A percentile compares a stretch with the other conserved stretches of the same genome.
phyloP scores from a whole-genome alignment of 106 monocot genomes.

The Triglochin maritima region DNA sequence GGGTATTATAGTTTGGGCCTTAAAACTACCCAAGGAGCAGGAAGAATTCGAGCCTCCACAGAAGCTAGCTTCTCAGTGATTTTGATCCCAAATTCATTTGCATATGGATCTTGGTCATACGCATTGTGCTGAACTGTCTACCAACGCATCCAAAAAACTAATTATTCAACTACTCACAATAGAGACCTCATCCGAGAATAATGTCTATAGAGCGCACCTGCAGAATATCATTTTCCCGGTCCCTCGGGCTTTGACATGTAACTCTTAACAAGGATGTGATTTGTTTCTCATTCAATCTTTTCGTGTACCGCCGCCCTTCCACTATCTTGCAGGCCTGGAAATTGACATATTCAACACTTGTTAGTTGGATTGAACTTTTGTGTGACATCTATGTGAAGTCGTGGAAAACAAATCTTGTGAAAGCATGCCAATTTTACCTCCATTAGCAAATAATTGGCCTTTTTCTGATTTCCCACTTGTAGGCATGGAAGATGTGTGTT shows the following conservation, averaged over 20 bases:
- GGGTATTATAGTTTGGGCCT: not conserved
- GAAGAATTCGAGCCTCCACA: constrained; percentile 52
- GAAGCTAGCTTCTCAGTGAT: constrained; percentile 39
- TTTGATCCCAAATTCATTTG: constrained; percentile 51
- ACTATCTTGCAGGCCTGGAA: constrained; percentile 48
- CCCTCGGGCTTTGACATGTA: constrained; percentile 47
- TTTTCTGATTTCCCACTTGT: constrained; percentile 52
- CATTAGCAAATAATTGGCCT: constrained; percentile 68
- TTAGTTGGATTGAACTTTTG: not conserved
- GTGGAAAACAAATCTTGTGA: not conserved
- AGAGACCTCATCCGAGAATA: not conserved
- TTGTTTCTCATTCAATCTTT: constrained; percentile 52
- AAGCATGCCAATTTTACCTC: constrained; percentile 29
- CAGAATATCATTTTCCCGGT: constrained; percentile 39
- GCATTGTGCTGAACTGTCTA: constrained; percentile 49
- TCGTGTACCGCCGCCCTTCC: constrained; percentile 42
- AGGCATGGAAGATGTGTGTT: constrained; percentile 49
- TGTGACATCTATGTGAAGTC: not conserved
- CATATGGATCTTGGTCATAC: constrained; percentile 43
- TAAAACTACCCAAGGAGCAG: constrained; percentile 41
- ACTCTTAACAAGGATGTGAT: constrained; percentile 39
- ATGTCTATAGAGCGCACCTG: constrained; percentile 12
- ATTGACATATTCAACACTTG: not conserved
- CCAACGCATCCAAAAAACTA: not conserved
- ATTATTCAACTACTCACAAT: not conserved